Evolutionary conservation across 2,329 filamentous ascomycete species (phyloP), one percentile per base, ranked within the genome.

Genomic region (Neonectria punicea): DNA sequence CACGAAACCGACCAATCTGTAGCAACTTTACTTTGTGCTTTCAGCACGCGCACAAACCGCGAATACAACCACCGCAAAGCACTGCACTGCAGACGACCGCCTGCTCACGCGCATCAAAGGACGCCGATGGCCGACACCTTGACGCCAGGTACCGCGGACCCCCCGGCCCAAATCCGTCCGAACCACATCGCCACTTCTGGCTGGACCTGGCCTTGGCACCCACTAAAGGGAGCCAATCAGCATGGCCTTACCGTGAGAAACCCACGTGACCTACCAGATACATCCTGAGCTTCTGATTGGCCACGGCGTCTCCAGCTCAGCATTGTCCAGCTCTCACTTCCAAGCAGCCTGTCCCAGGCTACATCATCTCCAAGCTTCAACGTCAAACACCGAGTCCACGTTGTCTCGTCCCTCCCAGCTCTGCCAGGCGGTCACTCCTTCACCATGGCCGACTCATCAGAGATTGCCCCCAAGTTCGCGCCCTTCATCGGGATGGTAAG

Each of bases 401-500:
- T 65, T 64, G 63, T 58, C 67, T 56, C 66, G 59, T 66, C 67
- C 57, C 59, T 60, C 56, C 58, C 65, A 65, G 58, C 61, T 67
- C 67, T 58, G 60, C 58, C 53, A 69, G 67, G 68, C 69, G 63
- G 63, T 63, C 66, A 66, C 61, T 58, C 69, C 58, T 63, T 73
- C 70, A 81, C 53, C 67, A 89, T 89, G 87, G 81, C 80, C 65
- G 83, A 78, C 60, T 74, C 86, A 72, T 87, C 87, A 53, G 88
- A 90, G 71, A 81, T 89, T 67, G 84, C 90, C 65, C 93, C 93
- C 74, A 92, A 92, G 82, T 95, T 94, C 79, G 93, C 93, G 83
- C 92, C 92, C 74, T 96, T 95, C 84, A 87, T 95, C 79, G 93
- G 93, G 84, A 93, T 95, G 92, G 92, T 94, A 85, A 82, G 90